A percentile compares a stretch with the other conserved stretches of the same genome.
These are phyloP conservation scores for Sanghuangporus baumii DNA, from an alignment of 1,284 basidiomycete species.

Conservation along the genomic window DNA sequence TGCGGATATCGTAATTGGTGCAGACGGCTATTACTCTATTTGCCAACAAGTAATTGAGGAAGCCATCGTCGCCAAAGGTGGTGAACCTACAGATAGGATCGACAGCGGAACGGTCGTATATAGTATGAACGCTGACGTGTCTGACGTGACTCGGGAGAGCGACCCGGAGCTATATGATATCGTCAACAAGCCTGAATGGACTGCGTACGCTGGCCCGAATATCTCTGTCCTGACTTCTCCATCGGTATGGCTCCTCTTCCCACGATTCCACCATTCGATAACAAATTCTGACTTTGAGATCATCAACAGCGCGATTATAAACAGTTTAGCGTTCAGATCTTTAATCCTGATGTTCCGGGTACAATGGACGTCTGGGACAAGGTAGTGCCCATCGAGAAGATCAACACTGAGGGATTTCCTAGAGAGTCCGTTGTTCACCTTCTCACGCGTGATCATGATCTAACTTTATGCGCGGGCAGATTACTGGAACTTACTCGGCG, in stretches of 20 bases:
- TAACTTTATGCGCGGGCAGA: conserved; percentile 12
- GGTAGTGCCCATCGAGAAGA: conserved; percentile 22
- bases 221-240: conserved; percentile 15
- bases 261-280: neutral
- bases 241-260: conserved; percentile 3
- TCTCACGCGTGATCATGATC: neutral
- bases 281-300: neutral
- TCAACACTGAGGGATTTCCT: conserved; percentile 25
- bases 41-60: conserved; percentile 28
- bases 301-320: conserved; percentile 22
- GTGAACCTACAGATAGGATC: neutral
- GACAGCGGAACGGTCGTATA: conserved; percentile 17
- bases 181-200: conserved; percentile 12
- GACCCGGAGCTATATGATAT: conserved; percentile 16
- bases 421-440: conserved; percentile 30
- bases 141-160: conserved; percentile 9
- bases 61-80: conserved; percentile 15
- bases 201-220: conserved; percentile 14
- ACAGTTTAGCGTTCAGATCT: conserved; percentile 27
- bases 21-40: conserved; percentile 46
- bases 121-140: conserved; percentile 16
- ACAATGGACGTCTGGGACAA: conserved; percentile 27
- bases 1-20: conserved; percentile 59
- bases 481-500: conserved; percentile 26
- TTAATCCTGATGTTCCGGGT: conserved; percentile 24